A percentile compares a stretch with the other conserved stretches of the same genome.
phyloP scores from a whole-genome alignment of 2,329 filamentous ascomycete species.

The Cadophora sp. region DNA sequence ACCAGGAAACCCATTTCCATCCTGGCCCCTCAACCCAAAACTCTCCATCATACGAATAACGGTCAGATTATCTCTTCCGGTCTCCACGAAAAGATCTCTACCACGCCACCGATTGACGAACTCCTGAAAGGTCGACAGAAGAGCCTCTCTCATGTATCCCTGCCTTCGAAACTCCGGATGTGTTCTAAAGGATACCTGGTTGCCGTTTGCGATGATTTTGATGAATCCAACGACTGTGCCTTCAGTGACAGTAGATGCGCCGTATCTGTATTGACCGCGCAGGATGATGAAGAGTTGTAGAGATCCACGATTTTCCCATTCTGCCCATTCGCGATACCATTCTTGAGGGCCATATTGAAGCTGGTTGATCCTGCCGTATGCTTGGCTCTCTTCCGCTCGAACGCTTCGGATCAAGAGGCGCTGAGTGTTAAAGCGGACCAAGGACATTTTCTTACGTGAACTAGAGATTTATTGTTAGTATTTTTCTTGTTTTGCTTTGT shows the following conservation, averaged over 20 bases:
- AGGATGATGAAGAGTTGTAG: slow-evolving; percentile 1
- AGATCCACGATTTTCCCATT: background rate
- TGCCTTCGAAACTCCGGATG: background rate
- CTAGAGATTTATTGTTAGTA: background rate
- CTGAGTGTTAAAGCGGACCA: background rate
- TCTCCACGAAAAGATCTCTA: background rate
- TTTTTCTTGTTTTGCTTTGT: background rate
- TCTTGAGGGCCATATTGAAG: background rate
- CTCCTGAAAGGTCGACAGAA: background rate
- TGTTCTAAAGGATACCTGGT: background rate
- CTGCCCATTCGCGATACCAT: background rate
- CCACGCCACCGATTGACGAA: background rate
- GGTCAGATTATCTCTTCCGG: background rate
- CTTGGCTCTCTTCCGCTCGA: background rate
- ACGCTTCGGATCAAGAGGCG: background rate
- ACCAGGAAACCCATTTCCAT: background rate
- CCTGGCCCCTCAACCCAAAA: background rate
- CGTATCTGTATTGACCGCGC: background rate
- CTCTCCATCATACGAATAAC: background rate
- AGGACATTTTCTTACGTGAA: background rate
- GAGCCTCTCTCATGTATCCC: slow-evolving; percentile 2
- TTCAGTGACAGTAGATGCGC: background rate
- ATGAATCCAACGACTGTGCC: slow-evolving; percentile 6
- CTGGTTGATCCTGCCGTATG: background rate
- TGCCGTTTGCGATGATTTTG: background rate